Conservation (phyloP, 768 basidiomycete genomes). For the Tricholoma flavovirens region DNA sequence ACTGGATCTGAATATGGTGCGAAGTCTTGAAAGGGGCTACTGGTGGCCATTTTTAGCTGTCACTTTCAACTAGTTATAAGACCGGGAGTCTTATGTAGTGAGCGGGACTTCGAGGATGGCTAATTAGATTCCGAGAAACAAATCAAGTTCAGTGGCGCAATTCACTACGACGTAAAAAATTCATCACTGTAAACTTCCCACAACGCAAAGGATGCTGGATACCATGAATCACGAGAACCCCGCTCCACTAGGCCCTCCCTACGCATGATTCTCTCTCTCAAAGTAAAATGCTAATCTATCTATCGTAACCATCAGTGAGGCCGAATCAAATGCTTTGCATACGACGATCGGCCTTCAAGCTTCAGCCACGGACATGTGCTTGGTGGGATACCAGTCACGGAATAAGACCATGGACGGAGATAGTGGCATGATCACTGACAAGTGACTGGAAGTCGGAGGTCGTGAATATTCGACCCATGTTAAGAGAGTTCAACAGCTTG, state of each 20-base stretch:
- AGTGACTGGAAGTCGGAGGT: not conserved
- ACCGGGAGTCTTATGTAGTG: not conserved
- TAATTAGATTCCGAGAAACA: not conserved
- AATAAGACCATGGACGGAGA: not conserved
- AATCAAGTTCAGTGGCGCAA: not conserved
- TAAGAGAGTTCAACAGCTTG: not conserved
- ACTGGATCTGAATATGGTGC: constrained; percentile 11
- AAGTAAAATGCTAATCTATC: not conserved
- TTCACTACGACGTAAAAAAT: not conserved
- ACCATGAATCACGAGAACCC: not conserved
- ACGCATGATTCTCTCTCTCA: not conserved
- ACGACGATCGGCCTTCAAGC: not conserved
- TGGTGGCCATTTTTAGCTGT: not conserved
- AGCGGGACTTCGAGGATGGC: not conserved
- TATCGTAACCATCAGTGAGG: not conserved
- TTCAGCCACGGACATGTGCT: not conserved
- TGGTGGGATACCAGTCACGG: not conserved
- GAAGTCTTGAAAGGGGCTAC: not conserved
- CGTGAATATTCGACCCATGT: not conserved
- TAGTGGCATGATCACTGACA: not conserved
- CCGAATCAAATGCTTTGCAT: not conserved
- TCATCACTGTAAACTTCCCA: not conserved
- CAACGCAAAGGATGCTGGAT: not conserved
- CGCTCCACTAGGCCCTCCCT: not conserved
- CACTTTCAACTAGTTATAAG: not conserved